Evolutionary conservation across 192 early-diverging fungal species (phyloP), one percentile per base, ranked within the genome.

Genomic region (Coemansia sp.): DNA sequence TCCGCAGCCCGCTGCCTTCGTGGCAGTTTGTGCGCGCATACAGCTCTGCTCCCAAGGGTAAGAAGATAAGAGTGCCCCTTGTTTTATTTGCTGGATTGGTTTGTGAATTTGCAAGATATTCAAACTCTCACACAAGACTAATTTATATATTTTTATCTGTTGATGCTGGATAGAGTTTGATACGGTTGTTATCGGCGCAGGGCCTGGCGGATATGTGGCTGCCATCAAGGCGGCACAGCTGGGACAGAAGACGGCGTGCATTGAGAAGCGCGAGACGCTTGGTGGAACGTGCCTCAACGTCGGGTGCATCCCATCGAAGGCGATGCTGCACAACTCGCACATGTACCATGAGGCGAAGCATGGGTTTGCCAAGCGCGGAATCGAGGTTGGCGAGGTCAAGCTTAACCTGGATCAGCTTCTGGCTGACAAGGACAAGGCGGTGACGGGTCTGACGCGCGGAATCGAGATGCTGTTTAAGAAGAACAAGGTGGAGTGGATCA

Each of bases 211-310:
- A 59, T 98, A 98, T 72, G 94, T 95, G 64, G 95, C 94, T 57
- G 97, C 97, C 47, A 97, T 98, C 83, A 97, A 97, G 87, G 94
- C 94, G 70, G 90, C 97, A 44, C 97, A 98, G 79, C 86, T 96
- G 28, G 97, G 97, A 30, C 87, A 96, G 42, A 98, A 98, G 93
- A 93, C 92, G 27, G 97, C 94, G 22, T 96, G 94, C 74, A 86
- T 98, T 57, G 97, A 98, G 85, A 94, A 91, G 79, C 93, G 96
- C 62, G 95, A 95, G 25, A 62, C 92, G 27, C 86, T 99, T 17
- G 97, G 97, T 50, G 97, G 97, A 47, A 99, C 97, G 33, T 99
- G 97, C 80, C 84, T 99, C 72, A 99, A 99, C 75, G 95, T 98
- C 50, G 97, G 97, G 34, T 98, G 96, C 85, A 98, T 98, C 80